phyloP scores from a whole-genome alignment of 768 basidiomycete genomes.

The Phlebiopsis flavidoalba region DNA sequence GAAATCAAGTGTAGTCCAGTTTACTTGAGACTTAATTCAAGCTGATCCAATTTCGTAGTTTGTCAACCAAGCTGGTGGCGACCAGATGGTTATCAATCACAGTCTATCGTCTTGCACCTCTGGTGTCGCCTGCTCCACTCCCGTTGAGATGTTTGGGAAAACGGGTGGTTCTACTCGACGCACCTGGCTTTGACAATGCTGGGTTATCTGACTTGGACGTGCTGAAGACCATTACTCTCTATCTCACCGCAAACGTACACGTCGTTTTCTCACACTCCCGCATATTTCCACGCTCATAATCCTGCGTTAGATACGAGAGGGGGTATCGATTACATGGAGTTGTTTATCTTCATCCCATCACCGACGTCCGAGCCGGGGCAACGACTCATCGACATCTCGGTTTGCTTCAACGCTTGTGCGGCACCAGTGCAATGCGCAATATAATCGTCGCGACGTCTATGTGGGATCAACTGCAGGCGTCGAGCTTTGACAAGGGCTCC shows the following conservation, averaged over 20 bases:
- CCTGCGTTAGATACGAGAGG: constrained; percentile 8
- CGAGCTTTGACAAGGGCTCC: constrained; percentile 25
- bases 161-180: constrained; percentile 47
- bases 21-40: too few relatives aligned
- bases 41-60: neutral
- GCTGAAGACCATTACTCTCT: constrained; percentile 12
- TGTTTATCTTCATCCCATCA: constrained; percentile 18
- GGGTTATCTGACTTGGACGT: constrained; percentile 26
- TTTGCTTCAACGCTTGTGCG: constrained; percentile 49
- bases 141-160: constrained; percentile 40
- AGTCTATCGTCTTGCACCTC: constrained; percentile 48
- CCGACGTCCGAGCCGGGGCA: constrained; percentile 14
- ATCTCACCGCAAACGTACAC: constrained; percentile 11
- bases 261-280: constrained; percentile 20
- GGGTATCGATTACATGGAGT: constrained; percentile 14
- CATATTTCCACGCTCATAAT: constrained; percentile 11
- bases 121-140: constrained; percentile 35
- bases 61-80: constrained; percentile 34
- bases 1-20: constrained; percentile 15
- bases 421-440: constrained; percentile 41
- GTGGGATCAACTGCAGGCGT: constrained; percentile 40
- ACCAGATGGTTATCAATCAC: constrained; percentile 38
- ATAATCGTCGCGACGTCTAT: constrained; percentile 50
- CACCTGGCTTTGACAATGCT: constrained; percentile 55
- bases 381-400: constrained; percentile 34